Percentiles rank a stretch among this genome's conserved stretches.
Evolutionary conservation across 1,284 basidiomycete genomes (phyloP).

Genomic region (Tremellales sp.): DNA sequence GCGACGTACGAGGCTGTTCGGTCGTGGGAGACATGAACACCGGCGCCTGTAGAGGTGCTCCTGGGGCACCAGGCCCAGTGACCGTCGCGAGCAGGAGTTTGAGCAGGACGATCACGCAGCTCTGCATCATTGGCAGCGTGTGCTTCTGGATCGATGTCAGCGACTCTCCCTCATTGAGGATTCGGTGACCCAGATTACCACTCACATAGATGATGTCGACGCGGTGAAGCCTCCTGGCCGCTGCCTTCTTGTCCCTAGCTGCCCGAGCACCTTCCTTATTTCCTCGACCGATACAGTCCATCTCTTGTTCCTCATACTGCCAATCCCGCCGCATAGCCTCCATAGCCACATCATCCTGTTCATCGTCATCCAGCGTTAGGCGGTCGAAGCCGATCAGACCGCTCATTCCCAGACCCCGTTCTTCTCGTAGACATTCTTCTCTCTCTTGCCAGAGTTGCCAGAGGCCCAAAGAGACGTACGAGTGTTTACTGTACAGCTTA

Average conservation of each 20-base stretch:
- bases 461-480: slow-evolving; percentile 82
- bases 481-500: slow-evolving; percentile 79
- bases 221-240: slow-evolving; percentile 75
- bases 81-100: slow-evolving; percentile 86
- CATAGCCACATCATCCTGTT: slow-evolving; percentile 45
- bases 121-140: slow-evolving; percentile 74
- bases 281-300: slow-evolving; percentile 49
- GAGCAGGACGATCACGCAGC: slow-evolving; percentile 81
- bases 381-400: slow-evolving; percentile 58
- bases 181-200: slow-evolving; percentile 11
- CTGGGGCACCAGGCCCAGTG: slow-evolving; percentile 62
- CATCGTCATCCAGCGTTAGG: slow-evolving; percentile 24
- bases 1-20: slow-evolving; percentile 58
- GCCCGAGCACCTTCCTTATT: slow-evolving; percentile 60
- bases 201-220: slow-evolving; percentile 88
- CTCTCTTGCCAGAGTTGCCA: slow-evolving; percentile 93
- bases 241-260: slow-evolving; percentile 65
- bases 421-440: slow-evolving; percentile 89
- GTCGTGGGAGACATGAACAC: slow-evolving; percentile 53
- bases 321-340: slow-evolving; percentile 58
- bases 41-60: slow-evolving; percentile 53
- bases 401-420: slow-evolving; percentile 68
- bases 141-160: slow-evolving; percentile 47
- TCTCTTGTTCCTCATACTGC: slow-evolving; percentile 61
- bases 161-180: neutral